phyloP scores from a whole-genome alignment of 495 filamentous ascomycete species.

The Penicillium roqueforti region DNA sequence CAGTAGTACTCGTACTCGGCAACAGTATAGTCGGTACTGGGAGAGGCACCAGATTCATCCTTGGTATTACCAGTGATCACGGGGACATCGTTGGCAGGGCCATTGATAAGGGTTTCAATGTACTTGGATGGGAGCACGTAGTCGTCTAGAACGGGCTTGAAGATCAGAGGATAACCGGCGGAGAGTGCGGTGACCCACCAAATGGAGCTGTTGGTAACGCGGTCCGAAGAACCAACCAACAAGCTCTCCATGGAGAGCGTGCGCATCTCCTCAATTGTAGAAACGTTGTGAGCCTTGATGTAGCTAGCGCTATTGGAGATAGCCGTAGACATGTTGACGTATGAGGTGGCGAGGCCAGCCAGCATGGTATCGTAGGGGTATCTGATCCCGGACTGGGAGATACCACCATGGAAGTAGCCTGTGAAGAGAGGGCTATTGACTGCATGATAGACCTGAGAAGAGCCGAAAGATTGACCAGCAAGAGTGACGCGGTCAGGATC shows the following conservation, averaged over 20 bases:
- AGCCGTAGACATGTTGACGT: constrained; percentile 25
- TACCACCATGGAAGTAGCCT: constrained; percentile 27
- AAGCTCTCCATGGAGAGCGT: constrained; percentile 24
- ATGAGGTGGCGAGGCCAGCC: constrained; percentile 26
- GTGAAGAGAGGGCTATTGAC: constrained; percentile 29
- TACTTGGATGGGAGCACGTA: constrained; percentile 29
- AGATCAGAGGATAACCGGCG: constrained; percentile 23
- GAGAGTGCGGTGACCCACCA: constrained; percentile 28
- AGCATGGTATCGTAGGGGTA: constrained; percentile 28
- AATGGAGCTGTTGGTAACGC: constrained; percentile 21
- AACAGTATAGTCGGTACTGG: constrained; percentile 20
- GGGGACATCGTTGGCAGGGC: constrained; percentile 37
- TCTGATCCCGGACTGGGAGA: constrained; percentile 27
- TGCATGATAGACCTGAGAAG: constrained; percentile 41
- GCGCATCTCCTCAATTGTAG: constrained; percentile 25
- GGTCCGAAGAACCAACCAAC: constrained; percentile 19
- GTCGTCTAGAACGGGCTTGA: constrained; percentile 29
- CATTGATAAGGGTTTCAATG: constrained; percentile 22
- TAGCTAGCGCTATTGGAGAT: constrained; percentile 22
- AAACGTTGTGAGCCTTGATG: constrained; percentile 23
- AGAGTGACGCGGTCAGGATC: constrained; percentile 49
- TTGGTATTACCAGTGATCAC: constrained; percentile 32
- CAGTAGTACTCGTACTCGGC: constrained; percentile 23
- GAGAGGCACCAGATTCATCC: constrained; percentile 27
- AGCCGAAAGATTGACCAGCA: constrained; percentile 39